phyloP scores from a whole-genome alignment of 202 grass and related monocot species.

The Schoenoplectus tabernaemontani region DNA sequence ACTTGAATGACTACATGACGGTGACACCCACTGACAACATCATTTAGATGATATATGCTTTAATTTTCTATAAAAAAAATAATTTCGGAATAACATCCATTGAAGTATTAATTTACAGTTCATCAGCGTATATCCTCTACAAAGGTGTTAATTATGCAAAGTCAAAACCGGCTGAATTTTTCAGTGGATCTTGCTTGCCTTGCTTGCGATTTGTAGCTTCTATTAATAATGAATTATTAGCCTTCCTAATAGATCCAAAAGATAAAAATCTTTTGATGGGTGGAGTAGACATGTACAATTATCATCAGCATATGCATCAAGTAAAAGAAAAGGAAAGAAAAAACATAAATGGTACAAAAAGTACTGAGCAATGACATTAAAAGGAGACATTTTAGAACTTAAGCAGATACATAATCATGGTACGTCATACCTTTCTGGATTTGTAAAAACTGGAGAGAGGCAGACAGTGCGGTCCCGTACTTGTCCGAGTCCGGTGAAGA shows the following conservation, averaged over 20 bases:
- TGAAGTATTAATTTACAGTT: neutral
- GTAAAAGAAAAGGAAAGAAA: neutral
- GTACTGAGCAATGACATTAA: neutral
- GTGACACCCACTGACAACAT: neutral
- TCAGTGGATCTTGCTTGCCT: neutral
- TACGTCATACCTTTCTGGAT: conserved; percentile 67
- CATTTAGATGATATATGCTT: neutral
- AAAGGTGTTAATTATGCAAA: neutral
- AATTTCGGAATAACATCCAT: no score
- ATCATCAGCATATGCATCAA: neutral
- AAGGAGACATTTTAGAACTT: neutral
- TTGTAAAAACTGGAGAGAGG: conserved; percentile 80
- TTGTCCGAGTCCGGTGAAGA: conserved; percentile 27
- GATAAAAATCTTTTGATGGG: neutral
- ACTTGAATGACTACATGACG: no score
- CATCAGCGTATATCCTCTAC: neutral
- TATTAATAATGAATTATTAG: neutral
- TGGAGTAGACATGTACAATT: neutral
- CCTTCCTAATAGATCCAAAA: neutral
- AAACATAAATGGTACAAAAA: neutral
- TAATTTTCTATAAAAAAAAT: no score
- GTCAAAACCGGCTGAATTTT: neutral
- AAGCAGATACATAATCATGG: neutral
- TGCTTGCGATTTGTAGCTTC: neutral
- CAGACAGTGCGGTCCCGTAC: conserved; percentile 52